Conservation (phyloP, 768 basidiomycete genomes). For the Trametes punicea region DNA sequence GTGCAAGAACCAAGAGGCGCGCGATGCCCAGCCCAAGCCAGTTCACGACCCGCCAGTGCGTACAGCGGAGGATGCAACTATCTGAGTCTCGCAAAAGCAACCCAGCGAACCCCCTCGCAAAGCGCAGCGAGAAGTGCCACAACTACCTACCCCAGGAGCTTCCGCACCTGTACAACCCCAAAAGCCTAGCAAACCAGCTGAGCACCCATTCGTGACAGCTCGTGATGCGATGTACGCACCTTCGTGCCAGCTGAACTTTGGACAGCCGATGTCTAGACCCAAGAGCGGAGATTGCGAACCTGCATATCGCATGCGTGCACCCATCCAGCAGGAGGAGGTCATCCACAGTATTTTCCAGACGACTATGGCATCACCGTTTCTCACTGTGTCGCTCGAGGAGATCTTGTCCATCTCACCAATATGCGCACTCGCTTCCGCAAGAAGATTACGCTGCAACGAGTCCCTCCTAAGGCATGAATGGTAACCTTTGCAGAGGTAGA, state of each 20-base stretch:
- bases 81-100: not conserved
- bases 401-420: conserved; percentile 25
- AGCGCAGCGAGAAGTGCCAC: too few relatives aligned
- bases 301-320: too few relatives aligned
- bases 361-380: not conserved
- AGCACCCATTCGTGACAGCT: not conserved
- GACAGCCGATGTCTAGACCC: not conserved
- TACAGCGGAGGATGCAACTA: not conserved
- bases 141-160: too few relatives aligned
- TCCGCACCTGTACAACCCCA: too few relatives aligned
- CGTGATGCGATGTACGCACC: not conserved
- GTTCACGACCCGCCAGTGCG: not conserved
- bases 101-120: too few relatives aligned
- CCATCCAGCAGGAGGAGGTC: too few relatives aligned
- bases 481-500: not conserved
- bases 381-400: not conserved
- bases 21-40: too few relatives aligned
- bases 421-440: not conserved
- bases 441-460: not conserved
- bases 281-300: too few relatives aligned
- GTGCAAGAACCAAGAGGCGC: too few relatives aligned
- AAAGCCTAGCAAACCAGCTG: too few relatives aligned
- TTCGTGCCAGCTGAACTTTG: not conserved
- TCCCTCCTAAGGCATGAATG: not conserved
- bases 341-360: not conserved